phyloP scores from a whole-genome alignment of 441 rosid genomes.

The Pelargonium citronellum region DNA sequence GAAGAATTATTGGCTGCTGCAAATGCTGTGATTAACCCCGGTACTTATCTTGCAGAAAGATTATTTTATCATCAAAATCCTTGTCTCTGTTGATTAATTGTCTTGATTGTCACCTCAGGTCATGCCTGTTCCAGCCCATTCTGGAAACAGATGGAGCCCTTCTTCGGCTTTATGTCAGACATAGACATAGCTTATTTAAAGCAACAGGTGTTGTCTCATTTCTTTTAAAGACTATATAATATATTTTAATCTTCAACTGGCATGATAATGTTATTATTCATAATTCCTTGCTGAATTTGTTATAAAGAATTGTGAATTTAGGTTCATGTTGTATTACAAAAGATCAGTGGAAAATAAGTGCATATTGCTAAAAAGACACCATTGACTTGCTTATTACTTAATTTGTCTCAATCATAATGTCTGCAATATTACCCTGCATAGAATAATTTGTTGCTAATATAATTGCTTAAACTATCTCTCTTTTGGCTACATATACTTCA shows the following conservation, averaged over 20 bases:
- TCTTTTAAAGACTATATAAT: not conserved
- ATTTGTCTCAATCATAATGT: not conserved
- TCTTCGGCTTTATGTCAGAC: constrained; percentile 68
- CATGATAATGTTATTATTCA: not conserved
- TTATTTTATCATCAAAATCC: constrained; percentile 11
- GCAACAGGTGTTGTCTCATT: constrained; percentile 51
- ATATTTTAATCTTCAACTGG: not conserved
- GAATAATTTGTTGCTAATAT: not conserved
- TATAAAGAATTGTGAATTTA: not conserved
- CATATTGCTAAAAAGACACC: not conserved
- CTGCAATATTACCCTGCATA: not conserved
- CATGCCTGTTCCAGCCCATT: constrained; percentile 49
- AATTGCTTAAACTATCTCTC: constrained; percentile 3
- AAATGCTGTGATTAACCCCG: constrained; percentile 58
- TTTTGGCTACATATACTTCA: not conserved
- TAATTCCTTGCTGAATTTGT: not conserved
- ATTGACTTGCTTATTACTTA: constrained; percentile 2
- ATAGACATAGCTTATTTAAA: constrained; percentile 54
- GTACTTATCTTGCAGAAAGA: constrained; percentile 31
- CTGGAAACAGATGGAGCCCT: constrained; percentile 86
- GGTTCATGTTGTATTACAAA: constrained; percentile 5
- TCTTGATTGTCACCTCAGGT: constrained; percentile 45
- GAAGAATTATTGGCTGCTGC: constrained; percentile 96
- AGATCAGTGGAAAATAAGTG: not conserved
- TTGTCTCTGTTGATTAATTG: constrained; percentile 20